A percentile compares a stretch with the other conserved stretches of the same genome.
These are phyloP conservation scores for Sequoia sempervirens DNA, from an alignment of 75 land plant species.

Conservation along the genomic window DNA sequence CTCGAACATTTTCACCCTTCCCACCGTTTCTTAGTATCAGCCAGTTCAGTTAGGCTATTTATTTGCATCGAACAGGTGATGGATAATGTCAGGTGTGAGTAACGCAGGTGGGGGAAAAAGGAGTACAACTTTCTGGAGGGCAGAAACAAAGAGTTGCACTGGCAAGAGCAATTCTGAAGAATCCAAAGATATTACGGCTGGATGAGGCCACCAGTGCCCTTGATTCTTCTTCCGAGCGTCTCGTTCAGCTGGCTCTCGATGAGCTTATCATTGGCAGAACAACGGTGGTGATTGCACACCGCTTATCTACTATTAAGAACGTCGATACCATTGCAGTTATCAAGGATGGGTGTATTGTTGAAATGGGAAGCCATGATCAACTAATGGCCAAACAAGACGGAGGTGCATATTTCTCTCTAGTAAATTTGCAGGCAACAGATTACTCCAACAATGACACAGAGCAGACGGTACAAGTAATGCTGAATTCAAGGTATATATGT, in stretches of 20 bases:
- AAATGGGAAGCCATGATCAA: not conserved
- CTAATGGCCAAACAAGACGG: slow-evolving; percentile 3
- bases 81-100: too few species aligned
- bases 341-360: not conserved
- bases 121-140: slow-evolving; percentile 1
- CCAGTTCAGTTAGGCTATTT: too few species aligned
- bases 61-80: too few species aligned
- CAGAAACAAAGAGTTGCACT: slow-evolving; percentile 7
- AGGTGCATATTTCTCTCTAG: not conserved
- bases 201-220: not conserved
- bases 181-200: slow-evolving; percentile 7
- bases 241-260: not conserved
- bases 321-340: not conserved
- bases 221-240: not conserved
- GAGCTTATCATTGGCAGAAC: not conserved
- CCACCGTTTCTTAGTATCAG: too few species aligned
- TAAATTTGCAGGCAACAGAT: not conserved
- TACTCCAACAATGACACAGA: not conserved
- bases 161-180: not conserved
- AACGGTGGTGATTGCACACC: not conserved
- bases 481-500: not conserved
- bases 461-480: not conserved
- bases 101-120: not conserved
- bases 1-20: too few species aligned
- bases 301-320: not conserved